Evolutionary conservation across 2,329 filamentous ascomycete genomes (phyloP).

Genomic region (Eutypa lata): DNA sequence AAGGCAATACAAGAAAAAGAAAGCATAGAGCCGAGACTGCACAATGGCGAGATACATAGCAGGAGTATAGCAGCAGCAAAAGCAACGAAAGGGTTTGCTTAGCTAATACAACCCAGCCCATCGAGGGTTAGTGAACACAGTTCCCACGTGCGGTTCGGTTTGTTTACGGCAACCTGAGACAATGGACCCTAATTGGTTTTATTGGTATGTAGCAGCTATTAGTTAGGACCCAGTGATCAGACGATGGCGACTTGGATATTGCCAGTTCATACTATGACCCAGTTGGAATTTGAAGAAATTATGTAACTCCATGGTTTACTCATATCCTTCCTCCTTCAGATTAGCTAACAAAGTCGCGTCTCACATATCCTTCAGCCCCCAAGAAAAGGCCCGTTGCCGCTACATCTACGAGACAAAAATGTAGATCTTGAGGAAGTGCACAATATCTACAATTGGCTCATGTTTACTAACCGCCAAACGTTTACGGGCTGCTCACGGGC

Average conservation of each 20-base stretch:
- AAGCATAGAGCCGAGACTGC: background rate
- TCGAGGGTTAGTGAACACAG: constrained; percentile 14
- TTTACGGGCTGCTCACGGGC: background rate
- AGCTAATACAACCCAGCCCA: constrained; percentile 3
- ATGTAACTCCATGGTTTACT: too few relatives aligned
- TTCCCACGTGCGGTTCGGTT: constrained; percentile 23
- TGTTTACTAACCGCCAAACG: background rate
- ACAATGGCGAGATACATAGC: background rate
- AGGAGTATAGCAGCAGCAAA: background rate
- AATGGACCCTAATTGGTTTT: constrained; percentile 6
- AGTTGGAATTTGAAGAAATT: too few relatives aligned
- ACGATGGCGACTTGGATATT: too few relatives aligned
- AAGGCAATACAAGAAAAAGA: background rate
- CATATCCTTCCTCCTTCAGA: too few relatives aligned
- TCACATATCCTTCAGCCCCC: background rate
- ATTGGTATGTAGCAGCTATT: background rate
- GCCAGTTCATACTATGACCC: too few relatives aligned
- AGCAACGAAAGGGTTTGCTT: background rate
- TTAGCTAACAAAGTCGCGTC: background rate
- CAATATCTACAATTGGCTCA: background rate
- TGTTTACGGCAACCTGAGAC: constrained; percentile 26
- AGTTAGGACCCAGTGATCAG: too few relatives aligned
- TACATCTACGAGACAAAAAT: background rate
- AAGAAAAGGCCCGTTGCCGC: background rate
- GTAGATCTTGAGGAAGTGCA: background rate